Evolutionary conservation across 2,329 filamentous ascomycete genomes (phyloP).

Genomic region (Lachnellula arida): DNA sequence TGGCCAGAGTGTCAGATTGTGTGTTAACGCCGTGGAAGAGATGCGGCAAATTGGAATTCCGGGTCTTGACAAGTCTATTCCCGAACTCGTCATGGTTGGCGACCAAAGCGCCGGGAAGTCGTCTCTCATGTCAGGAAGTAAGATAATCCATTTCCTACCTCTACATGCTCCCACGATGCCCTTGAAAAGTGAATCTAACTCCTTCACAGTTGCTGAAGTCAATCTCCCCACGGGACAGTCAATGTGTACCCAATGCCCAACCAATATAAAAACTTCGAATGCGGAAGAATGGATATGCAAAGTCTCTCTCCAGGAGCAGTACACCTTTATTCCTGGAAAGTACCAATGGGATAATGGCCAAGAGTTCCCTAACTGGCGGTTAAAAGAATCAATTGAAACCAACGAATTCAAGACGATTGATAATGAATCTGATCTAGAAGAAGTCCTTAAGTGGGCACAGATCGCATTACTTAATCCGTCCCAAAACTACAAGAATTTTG

Average conservation of each 20-base stretch:
- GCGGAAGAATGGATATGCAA: conserved; percentile 62
- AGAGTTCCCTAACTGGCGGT: conserved; percentile 61
- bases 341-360: conserved; percentile 19
- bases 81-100: conserved; percentile 77
- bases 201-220: conserved; percentile 62
- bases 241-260: conserved; percentile 74
- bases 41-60: conserved; percentile 70
- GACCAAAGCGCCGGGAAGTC: conserved; percentile 85
- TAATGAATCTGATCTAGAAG: conserved; percentile 59
- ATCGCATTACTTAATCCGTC: conserved; percentile 69
- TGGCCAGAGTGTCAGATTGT: conserved; percentile 57
- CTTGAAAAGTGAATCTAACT: conserved; percentile 30
- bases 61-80: conserved; percentile 60
- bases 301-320: conserved; percentile 63
- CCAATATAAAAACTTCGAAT: conserved; percentile 65
- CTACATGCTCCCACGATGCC: no score
- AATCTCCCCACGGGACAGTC: conserved; percentile 66
- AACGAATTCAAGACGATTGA: conserved; percentile 60
- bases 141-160: no score
- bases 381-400: conserved; percentile 36
- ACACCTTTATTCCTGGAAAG: conserved; percentile 41
- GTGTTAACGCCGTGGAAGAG: conserved; percentile 61
- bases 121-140: no score
- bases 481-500: conserved; percentile 42
- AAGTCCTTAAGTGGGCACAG: conserved; percentile 69